Evolutionary conservation across 2,329 filamentous ascomycete species (phyloP), one percentile per base, ranked within the genome.

Genomic region (Aspergillus sp.): DNA sequence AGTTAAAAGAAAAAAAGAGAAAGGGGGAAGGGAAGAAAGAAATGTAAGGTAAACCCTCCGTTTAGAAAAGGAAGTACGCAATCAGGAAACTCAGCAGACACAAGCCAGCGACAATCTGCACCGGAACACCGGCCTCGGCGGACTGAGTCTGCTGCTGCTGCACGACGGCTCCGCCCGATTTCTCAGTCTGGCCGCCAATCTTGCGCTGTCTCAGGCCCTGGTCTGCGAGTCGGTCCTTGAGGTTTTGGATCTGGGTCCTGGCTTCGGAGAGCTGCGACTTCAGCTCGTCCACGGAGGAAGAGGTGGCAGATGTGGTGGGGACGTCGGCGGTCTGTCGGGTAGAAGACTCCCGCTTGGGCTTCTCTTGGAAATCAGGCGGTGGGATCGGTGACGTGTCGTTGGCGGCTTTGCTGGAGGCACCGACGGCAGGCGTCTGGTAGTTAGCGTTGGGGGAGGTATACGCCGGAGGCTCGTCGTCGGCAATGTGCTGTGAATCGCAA

Each of bases 51-150:
- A 30, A 45, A 38, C 16, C 14, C 35, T 45, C 52, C 38, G 45
- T 38, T 44, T 85, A 99, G 75, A 99, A 99, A 79, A 99, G 91
- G 73, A 97, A 84, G 76, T 96, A 99, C 50, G 91, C 94, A 63
- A 97, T 82, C 67, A 99, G 75, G 77, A 99, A 99, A 78, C 90
- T 92, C 58, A 95, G 65, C 64, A 99, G 78, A 70, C 92, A 96
- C 41, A 99, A 77, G 19, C 84, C 78, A 19, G 94, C 93, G 42
- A 89, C 89, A 57, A 93, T 83, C 71, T 93, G 87, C 46, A 99
- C 84, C 0, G 94, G 86, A 3, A 99, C 93, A 19, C 94, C 93
- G 17, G 66, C 50, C 62, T 91, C 85, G 17, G 76, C 71, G 40
- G 76, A 60, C 74, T 85, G 70, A 71, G 82, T 72, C 56, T 76